These are phyloP conservation scores for Dovyalis caffra DNA, from an alignment of 345 rosid genomes.

Conservation along the genomic window DNA sequence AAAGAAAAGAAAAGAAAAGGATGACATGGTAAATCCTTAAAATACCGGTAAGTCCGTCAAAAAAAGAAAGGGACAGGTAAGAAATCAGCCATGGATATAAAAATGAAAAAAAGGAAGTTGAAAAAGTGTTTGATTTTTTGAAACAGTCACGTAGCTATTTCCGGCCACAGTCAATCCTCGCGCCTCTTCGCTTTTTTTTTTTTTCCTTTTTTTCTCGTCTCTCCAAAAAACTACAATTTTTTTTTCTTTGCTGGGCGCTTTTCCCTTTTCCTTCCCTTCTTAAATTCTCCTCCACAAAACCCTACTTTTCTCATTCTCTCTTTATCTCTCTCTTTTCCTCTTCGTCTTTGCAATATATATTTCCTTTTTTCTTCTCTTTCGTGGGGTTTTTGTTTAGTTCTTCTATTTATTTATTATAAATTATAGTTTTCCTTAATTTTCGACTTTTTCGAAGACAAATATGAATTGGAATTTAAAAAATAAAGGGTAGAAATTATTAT, in stretches of 20 bases:
- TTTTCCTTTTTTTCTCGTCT: background rate
- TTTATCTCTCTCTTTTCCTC: background rate
- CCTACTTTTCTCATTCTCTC: background rate
- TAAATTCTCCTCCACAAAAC: constrained; percentile 3
- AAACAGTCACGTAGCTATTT: constrained; percentile 19
- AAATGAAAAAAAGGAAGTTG: background rate
- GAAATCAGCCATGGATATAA: too few species aligned
- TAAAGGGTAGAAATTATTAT: background rate
- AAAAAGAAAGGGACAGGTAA: background rate
- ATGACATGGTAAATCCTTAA: background rate
- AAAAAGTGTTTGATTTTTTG: background rate
- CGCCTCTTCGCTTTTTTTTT: too few species aligned
- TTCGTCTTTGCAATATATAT: background rate
- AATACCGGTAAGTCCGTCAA: constrained; percentile 21
- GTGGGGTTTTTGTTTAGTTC: background rate
- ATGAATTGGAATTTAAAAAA: background rate
- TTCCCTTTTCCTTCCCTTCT: background rate
- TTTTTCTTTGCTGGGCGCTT: background rate
- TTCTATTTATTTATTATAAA: background rate
- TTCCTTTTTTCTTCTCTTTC: background rate
- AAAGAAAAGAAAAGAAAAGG: too few species aligned
- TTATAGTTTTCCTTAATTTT: background rate
- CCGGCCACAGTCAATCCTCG: constrained; percentile 32
- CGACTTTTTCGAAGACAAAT: background rate
- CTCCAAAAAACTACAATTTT: too few species aligned